Evolutionary conservation across 2,329 filamentous ascomycete genomes (phyloP), one percentile per base, ranked within the genome.

Genomic region (Trichophyton verrucosum): DNA sequence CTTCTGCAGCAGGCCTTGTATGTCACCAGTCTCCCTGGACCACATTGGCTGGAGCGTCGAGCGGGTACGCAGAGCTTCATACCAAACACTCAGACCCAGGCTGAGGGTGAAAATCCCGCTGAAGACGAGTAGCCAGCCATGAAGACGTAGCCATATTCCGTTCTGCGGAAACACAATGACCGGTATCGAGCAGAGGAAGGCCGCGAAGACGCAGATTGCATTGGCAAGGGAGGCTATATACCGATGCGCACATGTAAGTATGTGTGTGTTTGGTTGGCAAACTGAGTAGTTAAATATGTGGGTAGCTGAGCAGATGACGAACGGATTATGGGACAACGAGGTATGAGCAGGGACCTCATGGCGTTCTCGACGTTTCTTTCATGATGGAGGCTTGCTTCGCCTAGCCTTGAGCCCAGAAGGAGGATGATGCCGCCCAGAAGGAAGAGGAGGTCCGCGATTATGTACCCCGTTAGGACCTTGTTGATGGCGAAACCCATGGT

Each of bases 1-100:
- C 66, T 82, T 80, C 73, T 94, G 88, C 70, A 94, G 78, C 60
- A 91, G 75, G 65, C 81, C 82, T 72, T 91, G 87, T 3, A 84
- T 77, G 1, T 74, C 66, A 0, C 79, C 68, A 2, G 80, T 69
- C 72, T 88, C 83, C 3, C 74, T 69, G 24, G 77, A 75, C 82
- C 87, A 94, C 59, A 87, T 77, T 1, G 74, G 70, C 61, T 73
- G 76, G 62, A 91, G 82, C 63, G 82, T 82, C 42, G 80, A 78
- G 69, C 86, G 82, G 53, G 86, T 86, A 67, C 79, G 81, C 66
- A 94, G 76, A 1, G 89, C 92, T 67, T 85, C 77, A 69, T 90
- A 82, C 89, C 87, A 90, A 64, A 89, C 77, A 64, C 80, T 79
- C 56, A 89, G 74, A 51, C 87, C 87, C 40, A 89, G 75, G 61